Base-by-base conservation (phyloP, 2,329 filamentous ascomycete genomes). In the Verticillium longisporum region DNA sequence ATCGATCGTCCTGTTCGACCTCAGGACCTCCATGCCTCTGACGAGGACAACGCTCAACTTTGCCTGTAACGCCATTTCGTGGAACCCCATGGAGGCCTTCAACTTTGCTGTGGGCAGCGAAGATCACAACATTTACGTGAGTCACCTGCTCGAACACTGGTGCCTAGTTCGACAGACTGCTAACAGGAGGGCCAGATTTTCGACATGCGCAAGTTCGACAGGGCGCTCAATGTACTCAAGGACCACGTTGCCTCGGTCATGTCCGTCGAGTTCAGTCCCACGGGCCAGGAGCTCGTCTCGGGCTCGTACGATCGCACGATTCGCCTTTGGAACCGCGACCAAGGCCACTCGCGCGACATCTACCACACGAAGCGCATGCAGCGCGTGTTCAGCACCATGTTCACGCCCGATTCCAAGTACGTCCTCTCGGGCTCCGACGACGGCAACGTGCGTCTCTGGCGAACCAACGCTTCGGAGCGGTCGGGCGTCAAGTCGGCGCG, bases 311-410 rank as follows among this genome's bases (percentile, higher is more conserved):
- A 92, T 83, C 87, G 92, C 64, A 97, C 92, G 4, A 82, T 99
- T 59, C 87, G 95, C 58, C 79, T 98, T 57, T 98, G 92, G 90
- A 86, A 86, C 72, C 84, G 90, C 61, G 85, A 88, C 66, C 80
- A 88, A 64, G 94, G 94, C 31, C 91, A 95, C 75, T 93, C 90
- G 14, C 84, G 93, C 68, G 95, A 99, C 71, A 87, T 97, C 57
- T 99, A 98, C 77, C 93, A 98, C 79, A 98, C 95, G 18, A 96
- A 97, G 77, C 88, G 95, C 65, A 97, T 97, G 94, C 94, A 98
- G 79, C 86, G 94, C 67, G 92, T 97, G 61, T 96, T 96, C 78
- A 88, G 89, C 10, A 87, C 87, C 56, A 86, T 85, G 64, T 98
- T 90, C 83, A 95, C 92, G 0, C 90, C 92, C 6, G 95, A 99